Base-by-base conservation (phyloP, 1,284 basidiomycete genomes). In the Rhodotorula mucilaginosa region DNA sequence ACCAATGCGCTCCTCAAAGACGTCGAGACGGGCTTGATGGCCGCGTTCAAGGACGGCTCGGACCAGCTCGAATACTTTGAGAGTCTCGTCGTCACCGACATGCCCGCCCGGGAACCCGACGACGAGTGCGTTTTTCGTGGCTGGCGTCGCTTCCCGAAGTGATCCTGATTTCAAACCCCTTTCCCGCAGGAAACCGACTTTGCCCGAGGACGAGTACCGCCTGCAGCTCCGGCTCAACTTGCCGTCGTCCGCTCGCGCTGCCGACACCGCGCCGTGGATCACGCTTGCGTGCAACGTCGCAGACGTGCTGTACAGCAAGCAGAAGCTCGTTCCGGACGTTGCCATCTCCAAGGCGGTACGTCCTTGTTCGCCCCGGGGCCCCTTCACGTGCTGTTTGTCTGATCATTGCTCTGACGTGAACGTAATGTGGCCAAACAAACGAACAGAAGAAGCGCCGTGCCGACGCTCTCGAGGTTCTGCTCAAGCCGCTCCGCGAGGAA, bases 231-330 rank as follows among this genome's bases (percentile, higher is more conserved):
- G 68, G 29, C 64, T 74, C 7, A 31, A 63, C 26, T 52, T 71
- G 18, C 70, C 70, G 29, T 47, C 67, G 2, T 15, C 44, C 2
- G 48, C 48, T 10, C 13, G 29, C 21, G 7, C 60, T 15, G 51
- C 61, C 19, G 52, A 19, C 6, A 66, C 63, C 3, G 12, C n/a
- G 23, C 16, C 44, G 8, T 65, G 66, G 58, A 51, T 74, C 58
- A 19, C 46, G 10, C 61, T 72, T 44, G 70, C 65, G 13, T 67
- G 68, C 51, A 74, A 74, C 65, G 34, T 72, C 18, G 68, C 65
- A 39, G 73, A 74, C 49, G 62, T 72, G n/a, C 31, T 74, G 13
- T 12, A 72, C 59, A 23, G 23, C 8, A 69, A 72, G 47, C 58
- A 56, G 10, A 67, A 67, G 56, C 54, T 74, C 7, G 16, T 74